Evolutionary conservation across 805 yeast species (phyloP).

Genomic region (Ogataea pilisensis): DNA sequence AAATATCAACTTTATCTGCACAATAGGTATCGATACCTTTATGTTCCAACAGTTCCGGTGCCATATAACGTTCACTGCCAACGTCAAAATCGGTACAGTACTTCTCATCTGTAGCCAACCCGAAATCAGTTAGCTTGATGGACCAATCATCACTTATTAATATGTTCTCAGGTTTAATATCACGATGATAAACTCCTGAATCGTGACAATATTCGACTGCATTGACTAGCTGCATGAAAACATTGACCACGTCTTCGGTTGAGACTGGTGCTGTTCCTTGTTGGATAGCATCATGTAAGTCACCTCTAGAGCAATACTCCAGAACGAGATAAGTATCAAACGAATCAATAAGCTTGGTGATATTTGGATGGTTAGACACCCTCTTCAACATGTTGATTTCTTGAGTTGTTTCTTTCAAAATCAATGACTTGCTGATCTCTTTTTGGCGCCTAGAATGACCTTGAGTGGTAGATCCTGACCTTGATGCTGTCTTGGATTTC

Average conservation of each 20-base stretch:
- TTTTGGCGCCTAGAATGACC: conserved; percentile 5
- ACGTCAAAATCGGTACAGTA: conserved; percentile 73
- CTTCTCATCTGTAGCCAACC: conserved; percentile 49
- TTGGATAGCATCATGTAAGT: conserved; percentile 75
- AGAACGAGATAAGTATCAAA: conserved; percentile 53
- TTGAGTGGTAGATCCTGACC: background rate
- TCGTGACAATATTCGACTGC: conserved; percentile 51
- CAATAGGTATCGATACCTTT: conserved; percentile 55
- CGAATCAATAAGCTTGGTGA: conserved; percentile 42
- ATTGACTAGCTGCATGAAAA: conserved; percentile 44
- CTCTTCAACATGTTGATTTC: conserved; percentile 64
- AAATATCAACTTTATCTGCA: conserved; percentile 78
- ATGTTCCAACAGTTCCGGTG: conserved; percentile 80
- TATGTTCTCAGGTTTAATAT: conserved; percentile 55
- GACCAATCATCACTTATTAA: conserved; percentile 53
- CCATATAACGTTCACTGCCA: conserved; percentile 91
- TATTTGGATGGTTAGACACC: conserved; percentile 51
- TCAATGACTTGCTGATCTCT: conserved; percentile 29
- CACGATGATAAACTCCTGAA: conserved; percentile 48
- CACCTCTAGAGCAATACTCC: conserved; percentile 87
- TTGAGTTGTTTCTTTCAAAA: conserved; percentile 57
- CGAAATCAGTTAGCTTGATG: conserved; percentile 56
- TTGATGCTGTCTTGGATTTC: conserved; percentile 10
- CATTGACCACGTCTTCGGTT: conserved; percentile 52
- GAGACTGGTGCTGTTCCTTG: conserved; percentile 57